Evolutionary conservation across 371 early-diverging fungal genomes (phyloP).

Genomic region (Lichtheimia corymbifera): DNA sequence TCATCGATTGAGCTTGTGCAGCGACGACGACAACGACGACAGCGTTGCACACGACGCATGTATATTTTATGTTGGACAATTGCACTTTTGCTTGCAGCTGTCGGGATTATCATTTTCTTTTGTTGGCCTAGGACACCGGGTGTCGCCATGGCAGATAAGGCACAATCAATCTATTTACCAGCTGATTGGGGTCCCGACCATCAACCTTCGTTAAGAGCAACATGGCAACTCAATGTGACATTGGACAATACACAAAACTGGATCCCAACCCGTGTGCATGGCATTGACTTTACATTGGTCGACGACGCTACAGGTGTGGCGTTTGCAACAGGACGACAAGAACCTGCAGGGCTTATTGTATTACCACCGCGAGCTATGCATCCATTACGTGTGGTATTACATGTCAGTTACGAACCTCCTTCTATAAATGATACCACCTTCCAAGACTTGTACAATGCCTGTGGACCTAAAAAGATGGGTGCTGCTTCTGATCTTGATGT

Average conservation of each 20-base stretch:
- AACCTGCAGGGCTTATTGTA: neutral
- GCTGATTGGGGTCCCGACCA: constrained; percentile 26
- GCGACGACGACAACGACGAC: neutral
- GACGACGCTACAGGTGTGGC: neutral
- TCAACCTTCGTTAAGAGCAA: constrained; percentile 13
- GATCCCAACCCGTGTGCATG: constrained; percentile 25
- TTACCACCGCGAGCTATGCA: constrained; percentile 11
- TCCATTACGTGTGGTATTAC: constrained; percentile 10
- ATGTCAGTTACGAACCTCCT: constrained; percentile 14
- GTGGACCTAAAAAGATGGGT: constrained; percentile 23
- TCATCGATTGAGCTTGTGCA: constrained; percentile 1
- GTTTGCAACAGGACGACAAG: constrained; percentile 1
- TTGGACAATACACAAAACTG: constrained; percentile 31
- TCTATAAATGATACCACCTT: constrained; percentile 19
- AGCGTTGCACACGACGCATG: neutral
- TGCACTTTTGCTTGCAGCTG: neutral
- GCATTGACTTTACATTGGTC: neutral
- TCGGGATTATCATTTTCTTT: constrained; percentile 18
- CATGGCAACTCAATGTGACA: constrained; percentile 33
- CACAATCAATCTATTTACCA: constrained; percentile 6
- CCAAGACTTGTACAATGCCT: constrained; percentile 25
- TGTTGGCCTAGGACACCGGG: constrained; percentile 29
- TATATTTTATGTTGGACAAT: neutral
- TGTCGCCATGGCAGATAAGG: constrained; percentile 7
- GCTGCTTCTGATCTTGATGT: constrained; percentile 5